Evolutionary conservation across 768 basidiomycete species (phyloP).

Genomic region (Coprinellus aureogranulatus): DNA sequence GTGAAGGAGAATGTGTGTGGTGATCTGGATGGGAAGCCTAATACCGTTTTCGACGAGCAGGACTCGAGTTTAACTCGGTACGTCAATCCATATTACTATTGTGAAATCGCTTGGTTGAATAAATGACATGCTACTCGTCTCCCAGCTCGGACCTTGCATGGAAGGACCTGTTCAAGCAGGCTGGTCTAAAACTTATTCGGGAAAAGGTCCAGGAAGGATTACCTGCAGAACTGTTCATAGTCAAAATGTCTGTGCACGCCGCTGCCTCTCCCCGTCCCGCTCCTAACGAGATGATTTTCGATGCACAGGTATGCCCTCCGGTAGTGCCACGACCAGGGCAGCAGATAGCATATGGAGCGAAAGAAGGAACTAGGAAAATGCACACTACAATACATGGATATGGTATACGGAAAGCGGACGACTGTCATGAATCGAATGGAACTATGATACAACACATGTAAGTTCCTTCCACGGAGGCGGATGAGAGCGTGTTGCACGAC

Average conservation of each 20-base stretch:
- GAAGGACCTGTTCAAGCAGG: conserved; percentile 69
- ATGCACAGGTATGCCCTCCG: conserved; percentile 56
- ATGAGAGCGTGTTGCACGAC: no score
- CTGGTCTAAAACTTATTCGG: conserved; percentile 67
- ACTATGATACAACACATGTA: conserved; percentile 1
- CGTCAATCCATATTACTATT: background rate
- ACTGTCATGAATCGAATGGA: background rate
- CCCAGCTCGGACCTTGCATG: conserved; percentile 80
- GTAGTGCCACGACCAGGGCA: conserved; percentile 20
- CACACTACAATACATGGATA: conserved; percentile 1
- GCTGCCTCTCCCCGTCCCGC: background rate
- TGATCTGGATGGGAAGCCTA: conserved; percentile 50
- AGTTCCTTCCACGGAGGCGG: background rate
- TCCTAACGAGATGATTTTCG: background rate
- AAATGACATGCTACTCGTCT: background rate
- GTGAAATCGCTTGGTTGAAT: no score
- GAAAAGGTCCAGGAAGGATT: conserved; percentile 84
- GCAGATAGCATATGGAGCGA: background rate
- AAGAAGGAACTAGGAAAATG: conserved; percentile 7
- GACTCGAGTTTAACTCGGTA: conserved; percentile 92
- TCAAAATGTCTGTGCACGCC: conserved; percentile 69
- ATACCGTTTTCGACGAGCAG: conserved; percentile 67
- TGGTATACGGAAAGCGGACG: background rate
- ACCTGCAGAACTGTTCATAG: conserved; percentile 74
- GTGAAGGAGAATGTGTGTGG: conserved; percentile 90